phyloP scores from a whole-genome alignment of 2,329 filamentous ascomycete genomes.

The Venturia asperata region DNA sequence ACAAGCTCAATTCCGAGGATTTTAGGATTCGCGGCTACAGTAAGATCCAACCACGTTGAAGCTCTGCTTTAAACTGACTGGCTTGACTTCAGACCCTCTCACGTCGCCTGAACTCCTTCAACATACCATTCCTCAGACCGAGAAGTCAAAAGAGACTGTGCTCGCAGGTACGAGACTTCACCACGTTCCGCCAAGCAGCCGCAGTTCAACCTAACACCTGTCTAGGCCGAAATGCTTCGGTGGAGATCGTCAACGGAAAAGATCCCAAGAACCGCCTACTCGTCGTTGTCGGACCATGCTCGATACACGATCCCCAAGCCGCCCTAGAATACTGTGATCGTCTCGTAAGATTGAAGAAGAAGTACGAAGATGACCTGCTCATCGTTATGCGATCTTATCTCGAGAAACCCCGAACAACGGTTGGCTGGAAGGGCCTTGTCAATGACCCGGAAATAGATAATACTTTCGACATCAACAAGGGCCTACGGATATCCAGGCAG shows the following conservation, averaged over 20 bases:
- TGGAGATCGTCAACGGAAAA: constrained; percentile 53
- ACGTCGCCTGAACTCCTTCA: constrained; percentile 92
- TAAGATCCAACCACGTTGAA: not conserved
- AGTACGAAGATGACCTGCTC: constrained; percentile 80
- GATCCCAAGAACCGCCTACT: constrained; percentile 53
- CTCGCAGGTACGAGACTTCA: constrained; percentile 31
- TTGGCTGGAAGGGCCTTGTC: constrained; percentile 98
- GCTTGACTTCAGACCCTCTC: constrained; percentile 52
- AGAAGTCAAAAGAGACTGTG: constrained; percentile 48
- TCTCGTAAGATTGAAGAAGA: constrained; percentile 72
- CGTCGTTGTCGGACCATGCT: constrained; percentile 90
- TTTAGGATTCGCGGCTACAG: constrained; percentile 67
- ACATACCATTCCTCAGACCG: constrained; percentile 67
- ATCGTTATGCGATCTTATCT: constrained; percentile 98
- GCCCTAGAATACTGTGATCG: constrained; percentile 89
- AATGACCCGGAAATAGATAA: constrained; percentile 98
- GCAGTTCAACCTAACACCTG: not conserved
- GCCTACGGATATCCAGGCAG: constrained; percentile 75
- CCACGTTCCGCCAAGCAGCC: not conserved
- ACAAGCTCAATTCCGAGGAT: constrained; percentile 43
- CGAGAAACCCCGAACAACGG: constrained; percentile 95
- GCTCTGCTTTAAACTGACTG: not conserved
- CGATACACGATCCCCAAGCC: constrained; percentile 87
- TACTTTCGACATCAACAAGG: constrained; percentile 99
- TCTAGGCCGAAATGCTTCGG: constrained; percentile 51